These are phyloP conservation scores for Pharnaceum exiguum DNA, from an alignment of 148 eudicot species.

Conservation along the genomic window DNA sequence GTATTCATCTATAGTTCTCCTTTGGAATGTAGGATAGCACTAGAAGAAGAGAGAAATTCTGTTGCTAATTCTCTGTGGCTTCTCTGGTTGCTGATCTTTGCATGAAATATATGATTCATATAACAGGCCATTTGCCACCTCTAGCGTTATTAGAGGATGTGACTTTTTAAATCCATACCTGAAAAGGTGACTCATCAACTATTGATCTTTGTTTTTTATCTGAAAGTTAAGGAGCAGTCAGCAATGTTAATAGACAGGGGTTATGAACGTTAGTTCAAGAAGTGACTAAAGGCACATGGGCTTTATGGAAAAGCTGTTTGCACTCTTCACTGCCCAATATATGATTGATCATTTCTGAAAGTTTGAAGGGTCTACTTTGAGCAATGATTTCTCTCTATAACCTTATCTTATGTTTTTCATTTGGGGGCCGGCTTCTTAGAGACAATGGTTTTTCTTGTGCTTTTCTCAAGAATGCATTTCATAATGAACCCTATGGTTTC, in stretches of 20 bases:
- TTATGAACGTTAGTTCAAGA: constrained; percentile 24
- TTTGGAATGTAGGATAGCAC: not conserved
- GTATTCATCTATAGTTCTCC: constrained; percentile 4
- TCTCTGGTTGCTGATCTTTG: constrained; percentile 16
- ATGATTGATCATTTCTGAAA: constrained; percentile 23
- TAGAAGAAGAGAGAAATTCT: constrained; percentile 3
- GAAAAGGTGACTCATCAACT: constrained; percentile 26
- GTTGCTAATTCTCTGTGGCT: constrained; percentile 1
- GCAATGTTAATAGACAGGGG: constrained; percentile 24
- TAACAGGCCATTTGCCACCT: constrained; percentile 28
- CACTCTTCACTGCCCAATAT: constrained; percentile 11
- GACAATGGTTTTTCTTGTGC: constrained; percentile 2
- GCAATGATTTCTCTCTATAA: constrained; percentile 21
- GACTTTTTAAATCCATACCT: constrained; percentile 19
- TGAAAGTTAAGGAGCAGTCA: constrained; percentile 20
- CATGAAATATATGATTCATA: constrained; percentile 7
- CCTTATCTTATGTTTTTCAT: constrained; percentile 8
- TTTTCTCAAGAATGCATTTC: constrained; percentile 7
- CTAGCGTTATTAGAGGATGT: constrained; percentile 22
- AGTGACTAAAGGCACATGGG: constrained; percentile 30
- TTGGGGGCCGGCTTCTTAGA: constrained; percentile 4
- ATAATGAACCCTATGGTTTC: not conserved
- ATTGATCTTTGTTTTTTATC: constrained; percentile 15
- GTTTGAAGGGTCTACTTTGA: constrained; percentile 17
- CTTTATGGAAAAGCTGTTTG: constrained; percentile 17